Base-by-base conservation (phyloP, 2,329 filamentous ascomycete genomes). In the Acrodontium crateriforme region DNA sequence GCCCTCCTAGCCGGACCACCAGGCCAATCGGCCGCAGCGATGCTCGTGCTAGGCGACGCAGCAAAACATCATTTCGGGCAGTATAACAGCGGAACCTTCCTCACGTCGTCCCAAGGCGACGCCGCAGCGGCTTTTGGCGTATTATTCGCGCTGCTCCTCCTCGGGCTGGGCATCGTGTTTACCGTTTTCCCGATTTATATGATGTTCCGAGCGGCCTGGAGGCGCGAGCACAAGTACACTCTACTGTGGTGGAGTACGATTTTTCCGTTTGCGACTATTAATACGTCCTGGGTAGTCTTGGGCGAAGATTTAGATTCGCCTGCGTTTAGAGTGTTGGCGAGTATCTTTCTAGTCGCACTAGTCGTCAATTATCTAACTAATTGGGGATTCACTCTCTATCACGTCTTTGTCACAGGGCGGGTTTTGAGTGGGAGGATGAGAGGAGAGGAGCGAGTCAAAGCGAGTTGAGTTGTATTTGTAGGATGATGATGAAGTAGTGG, bases 171-270 rank as follows among this genome's bases (percentile, higher is more conserved):
- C 9, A 13, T 40, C 9, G 25, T 41, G 18, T 40, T 39, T 24
- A 19, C 19, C 6, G 18, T 30, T 18, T 41, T 41, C 28, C 20
- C 12, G 10, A 20, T 36, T 9, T 34, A 30, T 27, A 18, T 24
- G 6, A 16, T 41, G 6, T n/a, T 35, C 9, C 24, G 37, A 9
- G 14, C 11, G 8, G 31, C 28, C 4, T 17, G 31, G 15, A 33
- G 32, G 21, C 19, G 31, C 9, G 18, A 41, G 18, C 25, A 30
- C 17, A 30, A 28, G 17, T 36, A 28, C 18, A 23, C 25, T 5
- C 22, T 36, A 30, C 5, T 32, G 4, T 41, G 37, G 39, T 39
- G 36, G 35, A 30, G 34, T 19, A 40, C 32, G 9, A 41, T 41
- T 18, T 41, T 41, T 32, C 39, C 39, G 5, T 21, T 37, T 5